These are phyloP conservation scores for Biscutella laevigata DNA, from an alignment of 441 rosid species.

Conservation along the genomic window DNA sequence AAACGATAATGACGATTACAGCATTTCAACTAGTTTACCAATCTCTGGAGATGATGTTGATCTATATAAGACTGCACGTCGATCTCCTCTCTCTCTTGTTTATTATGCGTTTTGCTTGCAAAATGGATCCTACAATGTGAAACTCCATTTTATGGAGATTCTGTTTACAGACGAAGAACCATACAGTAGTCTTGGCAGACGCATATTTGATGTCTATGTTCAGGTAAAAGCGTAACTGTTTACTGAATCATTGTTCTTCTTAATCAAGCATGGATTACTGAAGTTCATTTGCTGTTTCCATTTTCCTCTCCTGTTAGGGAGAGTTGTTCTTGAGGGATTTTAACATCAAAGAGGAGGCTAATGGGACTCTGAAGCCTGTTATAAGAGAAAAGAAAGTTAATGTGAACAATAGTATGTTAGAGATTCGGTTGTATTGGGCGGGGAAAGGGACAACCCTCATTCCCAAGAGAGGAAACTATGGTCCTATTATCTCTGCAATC, in stretches of 20 bases:
- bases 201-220: slow-evolving; percentile 47
- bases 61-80: slow-evolving; percentile 34
- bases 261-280: neutral
- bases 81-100: slow-evolving; percentile 41
- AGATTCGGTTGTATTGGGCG: slow-evolving; percentile 23
- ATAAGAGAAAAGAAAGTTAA: neutral
- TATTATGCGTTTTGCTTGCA: slow-evolving; percentile 45
- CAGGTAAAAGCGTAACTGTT: slow-evolving; percentile 35
- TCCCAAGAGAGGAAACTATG: slow-evolving; percentile 22
- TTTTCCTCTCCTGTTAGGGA: slow-evolving; percentile 27
- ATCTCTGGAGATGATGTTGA: slow-evolving; percentile 7
- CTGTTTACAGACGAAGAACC: slow-evolving; percentile 27
- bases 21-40: slow-evolving; percentile 34
- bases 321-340: slow-evolving; percentile 29
- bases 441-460: slow-evolving; percentile 25
- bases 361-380: slow-evolving; percentile 26
- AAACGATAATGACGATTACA: neutral
- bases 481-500: slow-evolving; percentile 26
- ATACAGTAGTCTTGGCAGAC: slow-evolving; percentile 33
- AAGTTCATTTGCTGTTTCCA: neutral
- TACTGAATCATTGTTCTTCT: neutral
- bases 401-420: slow-evolving; percentile 13
- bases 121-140: slow-evolving; percentile 38
- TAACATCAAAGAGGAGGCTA: slow-evolving; percentile 36
- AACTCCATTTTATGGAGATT: slow-evolving; percentile 50